Evolutionary conservation across 1,139 yeast species (phyloP), one percentile per base, ranked within the genome.

Genomic region (Groenewaldozyma auringiensis): DNA sequence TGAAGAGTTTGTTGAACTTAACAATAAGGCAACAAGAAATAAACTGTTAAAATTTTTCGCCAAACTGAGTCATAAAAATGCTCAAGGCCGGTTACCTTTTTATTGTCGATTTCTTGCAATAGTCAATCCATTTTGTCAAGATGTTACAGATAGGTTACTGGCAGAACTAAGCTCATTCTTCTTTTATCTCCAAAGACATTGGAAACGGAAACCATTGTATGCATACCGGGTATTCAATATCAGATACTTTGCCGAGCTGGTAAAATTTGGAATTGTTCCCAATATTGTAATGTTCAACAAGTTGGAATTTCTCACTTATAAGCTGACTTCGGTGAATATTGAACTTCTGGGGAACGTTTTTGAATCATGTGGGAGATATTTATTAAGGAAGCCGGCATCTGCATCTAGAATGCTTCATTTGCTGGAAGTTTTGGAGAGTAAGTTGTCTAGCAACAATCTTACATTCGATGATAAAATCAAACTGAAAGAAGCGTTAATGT

Each of bases 201-300:
- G 54, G 8, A 52, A 50, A 41, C 47, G 52, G 13, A 41, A 43
- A 18, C 50, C 49, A 17, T 46, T 62, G 38, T 50, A 54, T 35
- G 42, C 54, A 9, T 46, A 63, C 51, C 71, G 79, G 25, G 72
- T 73, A 46, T 67, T 67, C 29, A 79, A 75, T 52, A 74, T 84
- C 35, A 69, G 74, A 33, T 82, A 83, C 42, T 81, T 85, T 52
- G 70, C 80, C 43, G 96, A 89, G 58, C 68, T 88, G 66, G 76
- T 83, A 41, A 86, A 85, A 59, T 89, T 88, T 62, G 79, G 76
- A 53, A 62, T 87, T 53, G 70, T 88, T n/a, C 94, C 95, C 0
- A 68, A 71, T 18, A 83, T 78, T 62, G 71, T 82, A 46, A 71
- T 82, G 3, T 83, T 87, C 61, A 92, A 87, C 62, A 83, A 79